Percentiles rank a stretch among this genome's conserved stretches.
phyloP scores from a whole-genome alignment of 2,329 filamentous ascomycete species.

The Didymella keratinophila region DNA sequence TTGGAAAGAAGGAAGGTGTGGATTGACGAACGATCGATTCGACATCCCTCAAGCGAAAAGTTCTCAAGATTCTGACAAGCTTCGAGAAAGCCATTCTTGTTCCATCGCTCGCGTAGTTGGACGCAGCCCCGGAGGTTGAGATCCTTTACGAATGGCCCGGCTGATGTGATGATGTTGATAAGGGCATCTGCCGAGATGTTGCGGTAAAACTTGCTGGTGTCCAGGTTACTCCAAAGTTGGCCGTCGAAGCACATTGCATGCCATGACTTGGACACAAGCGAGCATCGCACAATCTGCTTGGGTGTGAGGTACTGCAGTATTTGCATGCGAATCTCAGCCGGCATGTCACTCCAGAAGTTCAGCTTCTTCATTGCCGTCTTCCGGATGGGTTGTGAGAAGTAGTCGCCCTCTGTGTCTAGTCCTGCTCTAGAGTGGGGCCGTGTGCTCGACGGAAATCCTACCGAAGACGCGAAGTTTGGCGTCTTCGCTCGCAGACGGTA shows the following conservation, averaged over 20 bases:
- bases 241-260: constrained; percentile 89
- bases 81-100: constrained; percentile 77
- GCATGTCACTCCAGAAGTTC: constrained; percentile 82
- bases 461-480: constrained; percentile 61
- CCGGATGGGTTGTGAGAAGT: constrained; percentile 55
- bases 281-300: constrained; percentile 80
- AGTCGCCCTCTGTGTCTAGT: constrained; percentile 54
- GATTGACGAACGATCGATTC: constrained; percentile 79
- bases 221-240: constrained; percentile 87
- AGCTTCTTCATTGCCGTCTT: constrained; percentile 52
- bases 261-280: constrained; percentile 79
- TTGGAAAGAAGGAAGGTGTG: constrained; percentile 84
- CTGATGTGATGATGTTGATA: constrained; percentile 81
- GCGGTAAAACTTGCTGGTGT: constrained; percentile 84
- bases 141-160: constrained; percentile 89
- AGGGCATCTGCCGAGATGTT: constrained; percentile 85
- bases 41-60: constrained; percentile 87
- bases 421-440: constrained; percentile 57
- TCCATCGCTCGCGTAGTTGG: constrained; percentile 84
- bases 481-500: constrained; percentile 64
- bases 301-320: constrained; percentile 80
- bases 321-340: constrained; percentile 80
- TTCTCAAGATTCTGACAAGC: constrained; percentile 87
- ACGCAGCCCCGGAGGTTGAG: constrained; percentile 91
- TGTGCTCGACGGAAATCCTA: constrained; percentile 70